Evolutionary conservation across 306 rosid species (phyloP).

Genomic region (Gynostemma pentaphyllum): DNA sequence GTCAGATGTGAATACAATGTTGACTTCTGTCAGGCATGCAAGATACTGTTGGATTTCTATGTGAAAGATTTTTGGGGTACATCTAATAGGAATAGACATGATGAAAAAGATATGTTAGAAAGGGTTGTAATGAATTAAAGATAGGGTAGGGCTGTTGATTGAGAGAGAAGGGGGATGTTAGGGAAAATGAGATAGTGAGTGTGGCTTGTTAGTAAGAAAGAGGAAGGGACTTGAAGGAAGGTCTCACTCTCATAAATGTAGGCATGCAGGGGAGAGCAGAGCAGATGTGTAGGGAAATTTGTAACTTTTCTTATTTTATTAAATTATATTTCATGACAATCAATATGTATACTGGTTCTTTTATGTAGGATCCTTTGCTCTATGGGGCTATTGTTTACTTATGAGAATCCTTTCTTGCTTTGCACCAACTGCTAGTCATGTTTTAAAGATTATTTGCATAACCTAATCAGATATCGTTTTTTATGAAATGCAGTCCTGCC

Average conservation of each 20-base stretch:
- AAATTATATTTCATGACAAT: no score
- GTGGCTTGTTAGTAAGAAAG: neutral
- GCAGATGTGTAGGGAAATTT: neutral
- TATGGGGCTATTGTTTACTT: neutral
- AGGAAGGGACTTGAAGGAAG: neutral
- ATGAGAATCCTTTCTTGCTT: conserved; percentile 5
- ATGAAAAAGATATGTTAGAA: neutral
- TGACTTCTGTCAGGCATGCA: neutral
- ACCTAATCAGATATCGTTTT: conserved; percentile 16
- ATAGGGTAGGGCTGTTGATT: neutral
- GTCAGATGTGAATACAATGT: neutral
- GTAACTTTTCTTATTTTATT: no score
- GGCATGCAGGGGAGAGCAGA: neutral
- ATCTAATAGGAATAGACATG: neutral
- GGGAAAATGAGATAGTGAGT: neutral
- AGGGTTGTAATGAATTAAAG: neutral
- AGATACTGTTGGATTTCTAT: neutral
- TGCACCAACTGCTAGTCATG: neutral
- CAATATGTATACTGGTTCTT: no score
- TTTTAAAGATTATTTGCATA: conserved; percentile 6
- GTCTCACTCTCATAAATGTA: neutral
- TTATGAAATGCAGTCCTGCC: conserved; percentile 67
- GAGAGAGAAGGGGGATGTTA: neutral
- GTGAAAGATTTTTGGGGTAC: neutral
- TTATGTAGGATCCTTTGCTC: neutral